Conservation (phyloP, 1,139 yeast species). For the Saccharomycopsis crataegensis region DNA sequence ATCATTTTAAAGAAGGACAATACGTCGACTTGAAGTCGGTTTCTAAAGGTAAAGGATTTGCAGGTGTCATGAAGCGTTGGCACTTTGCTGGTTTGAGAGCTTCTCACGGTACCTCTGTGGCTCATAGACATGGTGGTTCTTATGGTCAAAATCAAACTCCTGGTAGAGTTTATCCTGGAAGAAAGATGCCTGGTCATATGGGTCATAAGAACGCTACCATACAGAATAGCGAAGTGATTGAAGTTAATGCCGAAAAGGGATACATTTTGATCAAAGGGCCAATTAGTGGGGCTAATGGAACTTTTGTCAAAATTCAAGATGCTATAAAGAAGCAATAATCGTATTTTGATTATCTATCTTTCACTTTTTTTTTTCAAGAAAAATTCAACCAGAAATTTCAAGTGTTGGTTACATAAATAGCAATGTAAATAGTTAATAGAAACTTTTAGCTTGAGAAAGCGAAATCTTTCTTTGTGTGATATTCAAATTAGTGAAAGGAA, state of each 20-base stretch:
- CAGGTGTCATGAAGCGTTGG: slow-evolving; percentile 97
- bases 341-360: neutral
- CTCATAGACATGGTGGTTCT: slow-evolving; percentile 96
- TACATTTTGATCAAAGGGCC: slow-evolving; percentile 81
- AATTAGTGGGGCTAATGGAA: slow-evolving; percentile 83
- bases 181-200: slow-evolving; percentile 98
- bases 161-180: slow-evolving; percentile 93
- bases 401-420: too few species aligned
- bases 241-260: slow-evolving; percentile 75
- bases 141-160: slow-evolving; percentile 94
- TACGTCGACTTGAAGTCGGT: slow-evolving; percentile 71
- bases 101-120: slow-evolving; percentile 90
- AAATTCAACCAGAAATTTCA: neutral
- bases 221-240: slow-evolving; percentile 69
- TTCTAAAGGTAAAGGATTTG: slow-evolving; percentile 93
- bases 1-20: slow-evolving; percentile 79
- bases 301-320: slow-evolving; percentile 70
- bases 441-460: too few species aligned
- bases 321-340: slow-evolving; percentile 41
- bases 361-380: neutral
- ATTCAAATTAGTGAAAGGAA: too few species aligned
- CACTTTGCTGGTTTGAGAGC: slow-evolving; percentile 89
- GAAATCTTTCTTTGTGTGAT: too few species aligned
- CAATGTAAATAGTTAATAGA: too few species aligned
- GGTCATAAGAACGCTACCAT: slow-evolving; percentile 72